Base-by-base conservation (phyloP, 2,329 filamentous ascomycete genomes). In the Sporothrix schenckii region DNA sequence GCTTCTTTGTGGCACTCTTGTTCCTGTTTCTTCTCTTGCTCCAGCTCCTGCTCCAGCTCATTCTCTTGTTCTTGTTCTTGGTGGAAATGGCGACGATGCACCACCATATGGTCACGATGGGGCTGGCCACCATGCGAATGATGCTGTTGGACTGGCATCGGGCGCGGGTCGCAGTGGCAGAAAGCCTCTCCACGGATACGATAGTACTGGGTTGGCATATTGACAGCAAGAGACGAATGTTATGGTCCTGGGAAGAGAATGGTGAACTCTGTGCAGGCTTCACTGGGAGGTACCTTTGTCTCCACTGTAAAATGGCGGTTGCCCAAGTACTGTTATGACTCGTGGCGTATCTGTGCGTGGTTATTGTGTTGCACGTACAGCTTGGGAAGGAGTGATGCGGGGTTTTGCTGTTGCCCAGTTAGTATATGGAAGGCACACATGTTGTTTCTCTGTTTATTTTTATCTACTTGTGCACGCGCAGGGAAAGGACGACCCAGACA, bases 241-340 rank as follows among this genome's bases (percentile, higher is more conserved):
- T 24, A 19, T 24, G 30, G 56, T 5, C 9, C 14, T 3, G 2
- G 13, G 19, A 16, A 27, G 53, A 7, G 34, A 6, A 34, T 34
- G 34, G 34, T 34, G 34, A 34, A 6, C 34, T 34, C 34, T 34
- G 53, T 5, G 5, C 7, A 16, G 30, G n/a, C 34, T 44, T 44
- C 34, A 61, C 56, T 61, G n/a, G 34, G 14, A 61, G 58, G 58
- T 63, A 47, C 39, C 39, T 63, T 16, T 63, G 13, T 10, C 27
- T 24, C 3, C 11, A 21, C 14, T 13, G n/a, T 24, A 61, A 47
- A 44, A 3, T 10, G 14, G 58, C 19, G 39, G 58, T 21, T 19
- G 39, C 39, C 39, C 39, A 61, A 39, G 56, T 61, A 61, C 56
- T 19, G 34, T 9, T 34, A 34, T 34, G 34, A 34, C 34, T 34